Evolutionary conservation across 495 filamentous ascomycete species (phyloP).

Genomic region (Penicillium pancosmium): DNA sequence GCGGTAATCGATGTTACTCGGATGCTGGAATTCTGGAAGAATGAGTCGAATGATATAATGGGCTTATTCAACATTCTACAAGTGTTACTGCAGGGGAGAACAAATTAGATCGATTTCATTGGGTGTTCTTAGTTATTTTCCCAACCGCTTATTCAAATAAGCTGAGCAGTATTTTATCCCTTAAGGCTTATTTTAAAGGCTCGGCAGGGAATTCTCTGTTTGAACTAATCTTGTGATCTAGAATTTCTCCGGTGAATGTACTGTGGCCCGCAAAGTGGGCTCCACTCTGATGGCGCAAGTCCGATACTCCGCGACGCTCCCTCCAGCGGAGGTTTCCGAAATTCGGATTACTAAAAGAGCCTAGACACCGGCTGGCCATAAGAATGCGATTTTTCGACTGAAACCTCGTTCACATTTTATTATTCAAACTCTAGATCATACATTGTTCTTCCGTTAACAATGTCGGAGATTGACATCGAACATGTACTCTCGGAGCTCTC

Average conservation of each 20-base stretch:
- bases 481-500: constrained; percentile 8
- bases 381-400: not conserved
- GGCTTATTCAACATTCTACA: constrained; percentile 1
- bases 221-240: not conserved
- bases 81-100: not conserved
- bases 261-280: not conserved
- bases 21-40: constrained; percentile 25
- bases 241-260: not conserved
- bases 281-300: not conserved
- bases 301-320: constrained; percentile 9
- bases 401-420: not conserved
- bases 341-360: not conserved
- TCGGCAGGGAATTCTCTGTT: not conserved
- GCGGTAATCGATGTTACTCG: constrained; percentile 12
- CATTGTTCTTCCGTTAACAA: not conserved
- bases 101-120: not conserved
- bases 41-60: constrained; percentile 15
- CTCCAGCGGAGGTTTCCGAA: not conserved
- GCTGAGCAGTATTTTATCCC: not conserved
- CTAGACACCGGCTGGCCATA: not conserved
- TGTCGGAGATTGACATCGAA: constrained; percentile 7
- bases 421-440: not conserved
- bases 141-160: not conserved
- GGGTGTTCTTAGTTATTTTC: not conserved
- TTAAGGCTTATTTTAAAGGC: not conserved